Evolutionary conservation across 2,329 filamentous ascomycete genomes (phyloP).

Genomic region (Parastagonospora avenae): DNA sequence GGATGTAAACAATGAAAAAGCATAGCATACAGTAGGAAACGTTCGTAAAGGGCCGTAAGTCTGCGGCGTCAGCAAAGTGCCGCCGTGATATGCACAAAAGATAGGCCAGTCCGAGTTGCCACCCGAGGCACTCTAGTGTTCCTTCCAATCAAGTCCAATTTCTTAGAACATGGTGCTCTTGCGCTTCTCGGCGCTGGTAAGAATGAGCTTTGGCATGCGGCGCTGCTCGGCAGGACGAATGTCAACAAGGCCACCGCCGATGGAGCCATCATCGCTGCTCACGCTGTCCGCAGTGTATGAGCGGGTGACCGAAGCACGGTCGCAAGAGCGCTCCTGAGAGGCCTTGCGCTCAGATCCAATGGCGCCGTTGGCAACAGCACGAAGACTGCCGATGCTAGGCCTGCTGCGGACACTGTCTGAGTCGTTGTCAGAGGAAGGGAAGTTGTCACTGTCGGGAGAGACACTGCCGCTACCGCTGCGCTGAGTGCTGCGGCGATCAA

Average conservation of each 20-base stretch:
- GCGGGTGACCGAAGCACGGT: constrained; percentile 42
- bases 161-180: constrained; percentile 69
- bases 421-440: constrained; percentile 73
- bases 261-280: constrained; percentile 65
- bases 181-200: constrained; percentile 89
- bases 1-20: constrained; percentile 27
- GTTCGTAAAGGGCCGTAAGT: constrained; percentile 47
- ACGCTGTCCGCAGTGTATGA: constrained; percentile 67
- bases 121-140: constrained; percentile 15
- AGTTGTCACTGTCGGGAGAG: constrained; percentile 86
- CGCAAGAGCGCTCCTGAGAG: constrained; percentile 45
- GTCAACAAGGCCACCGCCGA: constrained; percentile 61
- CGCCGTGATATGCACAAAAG: constrained; percentile 45
- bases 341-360: constrained; percentile 85
- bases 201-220: constrained; percentile 83
- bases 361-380: constrained; percentile 78
- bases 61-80: constrained; percentile 29
- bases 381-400: constrained; percentile 73
- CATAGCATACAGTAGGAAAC: constrained; percentile 33
- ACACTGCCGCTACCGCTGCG: constrained; percentile 77
- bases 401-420: constrained; percentile 56
- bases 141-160: constrained; percentile 11
- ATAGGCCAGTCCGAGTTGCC: constrained; percentile 4
- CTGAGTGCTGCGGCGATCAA: constrained; percentile 77
- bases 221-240: constrained; percentile 62